These are phyloP conservation scores for Lipomyces spencermartinsiae DNA, from an alignment of 805 yeast genomes.

Conservation along the genomic window DNA sequence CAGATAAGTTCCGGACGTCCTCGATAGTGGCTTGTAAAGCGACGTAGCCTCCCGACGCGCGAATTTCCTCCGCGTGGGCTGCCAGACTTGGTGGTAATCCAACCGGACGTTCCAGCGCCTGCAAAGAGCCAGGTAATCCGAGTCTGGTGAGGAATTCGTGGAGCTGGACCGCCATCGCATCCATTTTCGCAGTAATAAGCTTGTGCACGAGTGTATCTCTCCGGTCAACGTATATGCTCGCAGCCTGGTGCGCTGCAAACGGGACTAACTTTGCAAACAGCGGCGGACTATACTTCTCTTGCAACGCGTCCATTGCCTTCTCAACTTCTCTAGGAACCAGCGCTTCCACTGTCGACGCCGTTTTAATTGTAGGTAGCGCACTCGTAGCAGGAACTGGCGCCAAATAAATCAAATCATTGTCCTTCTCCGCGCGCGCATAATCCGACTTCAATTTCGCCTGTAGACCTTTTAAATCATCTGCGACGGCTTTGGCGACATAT, in stretches of 20 bases:
- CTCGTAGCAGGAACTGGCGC: slow-evolving; percentile 63
- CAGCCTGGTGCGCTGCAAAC: slow-evolving; percentile 64
- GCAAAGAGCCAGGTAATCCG: slow-evolving; percentile 64
- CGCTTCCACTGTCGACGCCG: slow-evolving; percentile 64
- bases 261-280: slow-evolving; percentile 74
- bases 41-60: slow-evolving; percentile 58
- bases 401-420: slow-evolving; percentile 79
- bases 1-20: slow-evolving; percentile 55
- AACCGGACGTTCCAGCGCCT: slow-evolving; percentile 61
- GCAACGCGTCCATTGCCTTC: slow-evolving; percentile 44
- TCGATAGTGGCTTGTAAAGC: slow-evolving; percentile 52
- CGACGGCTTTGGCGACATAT: slow-evolving; percentile 53
- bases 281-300: slow-evolving; percentile 36
- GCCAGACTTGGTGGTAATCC: slow-evolving; percentile 64
- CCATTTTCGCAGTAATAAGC: slow-evolving; percentile 49
- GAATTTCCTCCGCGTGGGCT: slow-evolving; percentile 61
- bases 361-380: slow-evolving; percentile 51
- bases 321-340: slow-evolving; percentile 49
- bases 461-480: slow-evolving; percentile 62
- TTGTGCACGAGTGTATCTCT: slow-evolving; percentile 58
- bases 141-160: slow-evolving; percentile 32
- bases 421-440: slow-evolving; percentile 67
- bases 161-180: slow-evolving; percentile 39
- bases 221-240: slow-evolving; percentile 72
- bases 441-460: slow-evolving; percentile 52